phyloP scores from a whole-genome alignment of 257 asterid species.

The Leptodermis oblonga region DNA sequence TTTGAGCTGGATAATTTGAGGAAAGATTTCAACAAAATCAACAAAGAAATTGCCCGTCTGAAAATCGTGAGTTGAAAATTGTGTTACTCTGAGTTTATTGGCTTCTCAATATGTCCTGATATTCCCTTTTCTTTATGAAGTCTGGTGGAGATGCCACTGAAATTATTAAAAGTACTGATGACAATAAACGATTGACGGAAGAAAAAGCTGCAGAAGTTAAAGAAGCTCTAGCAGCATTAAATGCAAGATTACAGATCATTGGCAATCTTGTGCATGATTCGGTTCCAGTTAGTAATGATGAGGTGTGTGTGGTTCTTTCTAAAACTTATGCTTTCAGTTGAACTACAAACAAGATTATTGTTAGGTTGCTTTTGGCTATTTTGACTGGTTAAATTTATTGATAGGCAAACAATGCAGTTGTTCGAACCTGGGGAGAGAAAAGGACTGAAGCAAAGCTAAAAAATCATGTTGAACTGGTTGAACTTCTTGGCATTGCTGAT shows the following conservation, averaged over 20 bases:
- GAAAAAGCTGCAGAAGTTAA: constrained; percentile 73
- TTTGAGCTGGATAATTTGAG: constrained; percentile 71
- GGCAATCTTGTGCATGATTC: constrained; percentile 97
- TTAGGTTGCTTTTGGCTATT: not conserved
- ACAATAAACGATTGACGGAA: constrained; percentile 51
- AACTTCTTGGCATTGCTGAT: constrained; percentile 30
- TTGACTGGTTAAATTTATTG: not conserved
- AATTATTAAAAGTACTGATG: constrained; percentile 47
- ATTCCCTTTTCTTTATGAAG: no score
- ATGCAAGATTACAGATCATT: constrained; percentile 51
- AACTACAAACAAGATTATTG: not conserved
- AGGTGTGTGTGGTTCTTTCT: constrained; percentile 39
- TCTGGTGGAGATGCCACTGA: constrained; percentile 56
- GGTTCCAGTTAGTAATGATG: constrained; percentile 73
- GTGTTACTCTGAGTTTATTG: not conserved
- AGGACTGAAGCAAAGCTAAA: constrained; percentile 66
- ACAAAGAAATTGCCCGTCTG: constrained; percentile 69
- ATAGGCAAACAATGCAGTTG: not conserved
- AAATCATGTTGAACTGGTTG: constrained; percentile 92
- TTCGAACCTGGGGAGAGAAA: constrained; percentile 83
- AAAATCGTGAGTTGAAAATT: constrained; percentile 49
- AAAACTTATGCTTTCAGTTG: not conserved
- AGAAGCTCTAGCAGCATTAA: constrained; percentile 61
- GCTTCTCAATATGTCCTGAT: not conserved
- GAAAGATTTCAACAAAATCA: constrained; percentile 64